Percentiles rank a stretch among this genome's conserved stretches.
Evolutionary conservation across 2,329 filamentous ascomycete species (phyloP).

Genomic region (Phialophora expanda): DNA sequence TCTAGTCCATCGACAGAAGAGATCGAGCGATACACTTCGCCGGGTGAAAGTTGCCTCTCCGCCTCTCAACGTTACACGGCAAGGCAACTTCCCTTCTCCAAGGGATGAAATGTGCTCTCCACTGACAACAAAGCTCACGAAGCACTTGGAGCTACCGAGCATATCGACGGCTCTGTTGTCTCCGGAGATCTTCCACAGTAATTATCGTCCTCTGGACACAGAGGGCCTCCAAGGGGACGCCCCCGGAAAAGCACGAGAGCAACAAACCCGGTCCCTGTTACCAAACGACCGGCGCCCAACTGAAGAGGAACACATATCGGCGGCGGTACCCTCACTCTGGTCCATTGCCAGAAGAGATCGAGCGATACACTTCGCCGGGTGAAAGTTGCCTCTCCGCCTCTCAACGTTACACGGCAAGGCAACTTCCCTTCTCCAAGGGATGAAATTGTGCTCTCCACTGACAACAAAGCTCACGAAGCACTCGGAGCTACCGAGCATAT

Average conservation of each 20-base stretch:
- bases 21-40: slow-evolving; percentile 38
- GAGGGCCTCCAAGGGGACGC: too few species aligned
- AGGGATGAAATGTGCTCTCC: slow-evolving; percentile 23
- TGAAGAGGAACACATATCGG: slow-evolving; percentile 67
- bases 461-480: slow-evolving; percentile 16
- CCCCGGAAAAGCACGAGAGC: too few species aligned
- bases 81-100: slow-evolving; percentile 1
- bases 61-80: slow-evolving; percentile 18
- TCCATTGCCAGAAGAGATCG: slow-evolving; percentile 50
- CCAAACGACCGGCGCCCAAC: too few species aligned
- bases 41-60: slow-evolving; percentile 26
- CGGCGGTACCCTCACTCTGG: slow-evolving; percentile 68
- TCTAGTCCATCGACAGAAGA: slow-evolving; percentile 57
- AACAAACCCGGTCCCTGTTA: too few species aligned
- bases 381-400: slow-evolving; percentile 23
- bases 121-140: slow-evolving; percentile 17
- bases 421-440: slow-evolving; percentile 3
- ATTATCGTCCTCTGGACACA: slow-evolving; percentile 46
- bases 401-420: slow-evolving; percentile 16
- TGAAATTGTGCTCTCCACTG: slow-evolving; percentile 24
- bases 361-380: slow-evolving; percentile 35
- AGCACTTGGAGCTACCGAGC: slow-evolving; percentile 38
- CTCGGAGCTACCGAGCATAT: slow-evolving; percentile 52
- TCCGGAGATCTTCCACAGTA: slow-evolving; percentile 66
- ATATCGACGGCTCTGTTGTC: slow-evolving; percentile 67